Evolutionary conservation across 495 filamentous ascomycete species (phyloP), one percentile per base, ranked within the genome.

Genomic region (Parathielavia hyrcaniae): DNA sequence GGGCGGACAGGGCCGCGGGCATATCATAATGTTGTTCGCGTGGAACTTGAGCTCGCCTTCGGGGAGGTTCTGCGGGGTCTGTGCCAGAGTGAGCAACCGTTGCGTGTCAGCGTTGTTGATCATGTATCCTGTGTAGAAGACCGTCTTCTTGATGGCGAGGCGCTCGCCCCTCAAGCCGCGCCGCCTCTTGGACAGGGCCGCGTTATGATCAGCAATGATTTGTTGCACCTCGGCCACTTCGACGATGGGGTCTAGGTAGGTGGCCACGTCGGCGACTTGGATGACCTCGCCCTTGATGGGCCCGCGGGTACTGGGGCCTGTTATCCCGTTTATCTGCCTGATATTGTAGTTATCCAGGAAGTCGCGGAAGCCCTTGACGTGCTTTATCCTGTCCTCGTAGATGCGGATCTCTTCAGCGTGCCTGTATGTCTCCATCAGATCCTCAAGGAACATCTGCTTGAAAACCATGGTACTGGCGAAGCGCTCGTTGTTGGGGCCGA

Each of bases 71-170:
- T 79, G 72, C 8, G 86, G 85, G 17, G 82, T 73, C 45, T 87
- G 75, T 41, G 86, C 73, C 50, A 91, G 80, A 3, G 78, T 76
- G 47, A 89, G 80, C 19, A 98, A 74, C 46, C 79, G 80, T 57
- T 85, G 79, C 5, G 86, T 86, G 64, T 89, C 87, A 32, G 79
- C 67, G 45, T 81, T 75, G 23, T 81, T 78, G 66, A 98, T 84
- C 61, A 96, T 77, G 72, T 97, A 97, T 40, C 89, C 91, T n/a
- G 92, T 96, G 76, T 89, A 97, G 75, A 92, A 89, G 49, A 96
- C 84, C 13, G 84, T 87, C 59, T 89, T 89, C 69, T 86, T 91
- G 68, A 98, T 90, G 51, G 81, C 73, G 45, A 91, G 67, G 63
- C 77, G 78, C 41, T 73, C 67, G 40, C 54, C 64, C 43, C 70